Evolutionary conservation across 768 basidiomycete genomes (phyloP), one percentile per base, ranked within the genome.

Genomic region (Astraeus odoratus): DNA sequence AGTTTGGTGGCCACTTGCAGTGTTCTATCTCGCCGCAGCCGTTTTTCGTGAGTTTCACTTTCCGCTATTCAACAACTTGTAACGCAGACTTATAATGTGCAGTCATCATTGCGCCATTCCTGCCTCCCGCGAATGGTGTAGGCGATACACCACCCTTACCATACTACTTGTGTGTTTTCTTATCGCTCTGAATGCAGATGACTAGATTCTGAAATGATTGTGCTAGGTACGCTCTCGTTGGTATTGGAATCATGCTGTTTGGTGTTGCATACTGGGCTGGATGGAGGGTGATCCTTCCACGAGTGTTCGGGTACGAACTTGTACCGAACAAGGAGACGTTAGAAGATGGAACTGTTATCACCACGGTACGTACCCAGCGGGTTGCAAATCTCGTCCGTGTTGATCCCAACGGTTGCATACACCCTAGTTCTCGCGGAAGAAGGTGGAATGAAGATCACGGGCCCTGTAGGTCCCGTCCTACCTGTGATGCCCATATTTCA

Each of bases 141-240:
- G 80, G 79, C 10, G 78, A 81, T 50, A 78, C 78, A 0, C 77
- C 77, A 9, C 76, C 80, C 9, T 53, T 81, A 27, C 77, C 79
- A 3, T 80, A 80, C 47, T 80, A 79, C 55, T 52, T 78, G 70
- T 73, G 47, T 9, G 52, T 48, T 16, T 4, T 38, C 8, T 38
- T 38, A 4, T 33, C 39, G 5, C 20, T 15, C 2, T 2, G 33
- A 18, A 29, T 35, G 0, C 1, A 15, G 26, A 40, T 8, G 8
- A 7, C 10, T 13, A n/a, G 1, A 2, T n/a, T n/a, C n/a, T 5
- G 9, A 16, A 19, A 22, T 15, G 24, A 40, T 9, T 43, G 39
- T 24, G 16, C 24, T 16, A 76, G 75, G 48, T 78, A 78, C 53
- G 75, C 74, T 50, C 62, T 77, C 5, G 72, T 79, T 1, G 77